Conservation (phyloP, 306 rosid species). For the Cucumis melo region DNA sequence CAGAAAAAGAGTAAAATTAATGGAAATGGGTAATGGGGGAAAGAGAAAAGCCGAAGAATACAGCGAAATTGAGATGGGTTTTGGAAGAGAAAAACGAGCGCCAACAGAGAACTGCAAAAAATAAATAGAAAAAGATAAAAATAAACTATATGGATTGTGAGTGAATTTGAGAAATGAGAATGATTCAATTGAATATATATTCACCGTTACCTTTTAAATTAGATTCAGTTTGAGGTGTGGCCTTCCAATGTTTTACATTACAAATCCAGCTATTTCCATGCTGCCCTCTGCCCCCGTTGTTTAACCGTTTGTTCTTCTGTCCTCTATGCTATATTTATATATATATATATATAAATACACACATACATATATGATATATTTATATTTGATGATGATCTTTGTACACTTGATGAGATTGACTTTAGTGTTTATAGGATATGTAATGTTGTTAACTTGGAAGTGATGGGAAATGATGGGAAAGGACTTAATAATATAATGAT, state of each 20-base stretch:
- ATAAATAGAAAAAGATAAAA: too few species aligned
- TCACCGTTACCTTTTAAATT: not conserved
- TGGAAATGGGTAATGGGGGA: not conserved
- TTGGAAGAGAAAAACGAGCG: not conserved
- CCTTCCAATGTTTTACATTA: constrained; percentile 5
- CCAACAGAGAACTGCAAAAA: not conserved
- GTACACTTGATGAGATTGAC: not conserved
- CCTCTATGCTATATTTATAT: not conserved
- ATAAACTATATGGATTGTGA: not conserved
- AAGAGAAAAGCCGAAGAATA: not conserved
- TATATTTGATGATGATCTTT: not conserved
- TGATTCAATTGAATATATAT: too few species aligned
- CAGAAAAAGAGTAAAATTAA: not conserved
- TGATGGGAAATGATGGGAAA: not conserved
- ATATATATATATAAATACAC: not conserved
- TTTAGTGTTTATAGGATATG: too few species aligned
- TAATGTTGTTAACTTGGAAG: too few species aligned
- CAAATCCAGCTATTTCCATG: constrained; percentile 24
- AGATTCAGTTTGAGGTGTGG: not conserved
- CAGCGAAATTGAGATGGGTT: not conserved
- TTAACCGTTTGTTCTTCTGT: constrained; percentile 5
- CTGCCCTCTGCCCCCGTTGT: constrained; percentile 6
- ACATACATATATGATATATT: not conserved
- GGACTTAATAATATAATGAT: not conserved
- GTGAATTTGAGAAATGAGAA: not conserved